phyloP scores from a whole-genome alignment of 371 early-diverging fungal species.

The Lichtheimia ramosa region DNA sequence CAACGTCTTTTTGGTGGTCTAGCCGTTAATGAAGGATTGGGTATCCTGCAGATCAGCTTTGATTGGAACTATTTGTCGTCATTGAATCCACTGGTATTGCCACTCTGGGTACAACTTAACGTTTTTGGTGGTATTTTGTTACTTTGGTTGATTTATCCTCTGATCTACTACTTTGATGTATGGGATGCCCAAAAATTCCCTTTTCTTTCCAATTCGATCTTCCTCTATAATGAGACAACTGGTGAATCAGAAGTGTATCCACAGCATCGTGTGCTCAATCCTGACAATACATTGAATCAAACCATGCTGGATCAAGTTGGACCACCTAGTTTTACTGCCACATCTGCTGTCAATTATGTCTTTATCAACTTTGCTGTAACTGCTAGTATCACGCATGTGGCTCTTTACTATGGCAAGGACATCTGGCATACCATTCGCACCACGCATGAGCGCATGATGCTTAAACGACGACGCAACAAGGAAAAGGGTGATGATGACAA shows the following conservation, averaged over 20 bases:
- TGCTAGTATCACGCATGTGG: constrained; percentile 53
- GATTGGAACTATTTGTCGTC: constrained; percentile 49
- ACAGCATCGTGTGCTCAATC: constrained; percentile 36
- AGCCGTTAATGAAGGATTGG: constrained; percentile 49
- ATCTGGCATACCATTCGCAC: constrained; percentile 14
- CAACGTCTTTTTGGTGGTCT: constrained; percentile 51
- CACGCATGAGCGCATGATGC: neutral
- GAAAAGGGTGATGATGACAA: neutral
- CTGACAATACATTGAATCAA: constrained; percentile 35
- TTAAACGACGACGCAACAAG: neutral
- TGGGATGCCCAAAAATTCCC: constrained; percentile 51
- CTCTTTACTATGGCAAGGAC: constrained; percentile 46
- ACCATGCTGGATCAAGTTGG: constrained; percentile 39
- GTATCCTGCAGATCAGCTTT: constrained; percentile 48
- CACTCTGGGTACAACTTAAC: constrained; percentile 57
- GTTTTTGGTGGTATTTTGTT: constrained; percentile 34
- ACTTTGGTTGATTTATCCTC: constrained; percentile 39
- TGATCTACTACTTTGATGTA: constrained; percentile 37
- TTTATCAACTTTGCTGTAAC: constrained; percentile 49
- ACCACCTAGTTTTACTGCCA: constrained; percentile 30
- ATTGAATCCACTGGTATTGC: constrained; percentile 69
- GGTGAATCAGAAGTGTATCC: constrained; percentile 32
- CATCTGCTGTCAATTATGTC: constrained; percentile 25
- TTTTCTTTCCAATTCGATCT: constrained; percentile 43
- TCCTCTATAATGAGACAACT: constrained; percentile 21